Evolutionary conservation across 1,284 basidiomycete genomes (phyloP), one percentile per base, ranked within the genome.

Genomic region (Moniliella sp.): DNA sequence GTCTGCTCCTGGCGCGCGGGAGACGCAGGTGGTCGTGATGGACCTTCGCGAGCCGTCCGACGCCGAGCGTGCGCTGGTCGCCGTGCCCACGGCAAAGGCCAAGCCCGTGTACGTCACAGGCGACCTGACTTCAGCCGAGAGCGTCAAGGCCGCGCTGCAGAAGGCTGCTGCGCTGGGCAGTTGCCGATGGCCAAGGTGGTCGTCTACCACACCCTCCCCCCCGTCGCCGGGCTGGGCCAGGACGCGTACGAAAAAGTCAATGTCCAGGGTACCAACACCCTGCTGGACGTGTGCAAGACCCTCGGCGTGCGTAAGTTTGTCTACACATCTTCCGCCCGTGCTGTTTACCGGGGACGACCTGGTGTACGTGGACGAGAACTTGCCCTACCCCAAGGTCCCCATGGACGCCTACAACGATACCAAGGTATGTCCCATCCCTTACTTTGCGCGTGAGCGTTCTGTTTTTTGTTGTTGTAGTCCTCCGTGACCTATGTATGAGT

Each of bases 381-480:
- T 81, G 31, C 72, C 74, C 0, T 72, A 72, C 47, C 83, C 83
- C 0, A 69, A 70, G 25, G 70, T 70, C 28, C 71, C 76, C 1
- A 68, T 88, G 58, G 86, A 94, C 61, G 75, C 78, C 0, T 99
- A 99, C 64, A 93, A 86, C 59, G 78, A 81, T 45, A 86, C 83
- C n/a, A 99, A 99, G 64, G 59, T 59, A 26, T 21, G 39, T 16
- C 10, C 7, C n/a, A n/a, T n/a, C n/a, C n/a, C n/a, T n/a, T n/a
- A n/a, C n/a, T 36, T 8, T 8, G 27, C 9, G 8, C 11, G 23
- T 11, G 23, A 25, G 23, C 11, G 23, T 25, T n/a, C 11, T 25
- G 23, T n/a, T n/a, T n/a, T n/a, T n/a, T n/a, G n/a, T n/a, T n/a
- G n/a, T n/a, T 23, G 19, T 7, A 5, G n/a, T n/a, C 5, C 19